Conservation (phyloP, 192 early-diverging fungal genomes). For the Lobosporangium transversale region DNA sequence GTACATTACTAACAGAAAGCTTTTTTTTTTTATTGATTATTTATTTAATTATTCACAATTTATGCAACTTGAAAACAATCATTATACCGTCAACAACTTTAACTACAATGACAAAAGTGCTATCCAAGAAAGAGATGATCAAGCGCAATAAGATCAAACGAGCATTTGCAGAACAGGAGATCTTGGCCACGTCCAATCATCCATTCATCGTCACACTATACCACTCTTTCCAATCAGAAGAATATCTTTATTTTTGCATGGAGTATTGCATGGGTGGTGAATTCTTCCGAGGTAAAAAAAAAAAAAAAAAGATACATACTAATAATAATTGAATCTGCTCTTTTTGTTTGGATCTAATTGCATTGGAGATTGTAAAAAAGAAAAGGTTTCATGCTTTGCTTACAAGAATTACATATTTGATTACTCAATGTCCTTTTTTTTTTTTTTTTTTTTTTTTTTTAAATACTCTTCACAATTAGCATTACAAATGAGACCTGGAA, state of each 20-base stretch:
- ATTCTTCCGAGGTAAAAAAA: slow-evolving; percentile 77
- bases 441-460: slow-evolving; percentile 1
- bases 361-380: too few relatives aligned
- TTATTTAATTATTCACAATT: too few relatives aligned
- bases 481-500: slow-evolving; percentile 88
- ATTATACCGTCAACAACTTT: background rate
- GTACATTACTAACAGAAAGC: too few relatives aligned
- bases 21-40: too few relatives aligned
- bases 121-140: slow-evolving; percentile 96
- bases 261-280: slow-evolving; percentile 93
- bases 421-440: background rate
- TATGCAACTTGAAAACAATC: too few relatives aligned
- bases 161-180: slow-evolving; percentile 93
- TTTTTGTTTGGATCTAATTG: slow-evolving; percentile 11
- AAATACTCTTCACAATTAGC: slow-evolving; percentile 46
- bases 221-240: slow-evolving; percentile 88
- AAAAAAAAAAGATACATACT: background rate
- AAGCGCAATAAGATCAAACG: slow-evolving; percentile 98
- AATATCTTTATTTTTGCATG: slow-evolving; percentile 87
- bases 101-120: slow-evolving; percentile 43
- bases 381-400: too few relatives aligned
- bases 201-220: slow-evolving; percentile 91
- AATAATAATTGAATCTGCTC: background rate
- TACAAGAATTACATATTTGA: background rate
- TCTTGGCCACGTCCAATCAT: slow-evolving; percentile 82